A percentile compares a stretch with the other conserved stretches of the same genome.
These are phyloP conservation scores for Tylopilus sp. DNA, from an alignment of 1,284 basidiomycete genomes.

Conservation along the genomic window DNA sequence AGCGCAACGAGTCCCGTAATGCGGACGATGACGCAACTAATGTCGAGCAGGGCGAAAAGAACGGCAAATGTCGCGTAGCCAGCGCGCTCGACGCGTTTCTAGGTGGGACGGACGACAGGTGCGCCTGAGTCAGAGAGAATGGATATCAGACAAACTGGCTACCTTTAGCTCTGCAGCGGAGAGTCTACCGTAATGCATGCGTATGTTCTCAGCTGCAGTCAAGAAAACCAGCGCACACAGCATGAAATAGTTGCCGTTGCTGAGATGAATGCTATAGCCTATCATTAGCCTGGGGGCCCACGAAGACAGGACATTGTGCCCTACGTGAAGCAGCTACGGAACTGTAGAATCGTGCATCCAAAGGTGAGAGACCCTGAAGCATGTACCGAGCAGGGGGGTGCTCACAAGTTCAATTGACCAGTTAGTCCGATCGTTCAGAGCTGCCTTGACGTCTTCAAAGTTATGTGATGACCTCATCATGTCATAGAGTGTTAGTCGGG, in stretches of 20 bases:
- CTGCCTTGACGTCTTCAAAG: constrained; percentile 23
- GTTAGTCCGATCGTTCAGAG: constrained; percentile 15
- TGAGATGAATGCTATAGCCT: constrained; percentile 25
- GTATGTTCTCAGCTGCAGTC: constrained; percentile 22
- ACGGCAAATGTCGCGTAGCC: neutral
- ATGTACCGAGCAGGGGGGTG: neutral
- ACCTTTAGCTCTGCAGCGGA: constrained; percentile 27
- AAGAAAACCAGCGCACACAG: constrained; percentile 16
- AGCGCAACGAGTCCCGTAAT: constrained; percentile 13
- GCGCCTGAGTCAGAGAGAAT: neutral
- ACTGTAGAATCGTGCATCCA: constrained; percentile 11
- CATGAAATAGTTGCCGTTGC: constrained; percentile 6
- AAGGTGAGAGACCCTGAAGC: constrained; percentile 1
- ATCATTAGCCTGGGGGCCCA: constrained; percentile 2
- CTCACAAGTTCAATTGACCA: constrained; percentile 29
- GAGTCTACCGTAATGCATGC: constrained; percentile 23
- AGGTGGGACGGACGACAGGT: neutral
- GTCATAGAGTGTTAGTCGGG: constrained; percentile 15
- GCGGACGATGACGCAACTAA: constrained; percentile 22
- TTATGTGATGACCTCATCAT: constrained; percentile 15
- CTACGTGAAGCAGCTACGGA: constrained; percentile 25
- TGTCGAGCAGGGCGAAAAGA: constrained; percentile 4
- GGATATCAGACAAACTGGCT: neutral
- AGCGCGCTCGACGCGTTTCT: constrained; percentile 16
- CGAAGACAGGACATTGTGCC: neutral